phyloP scores from a whole-genome alignment of 345 rosid species.

The Capsella bursapastoris region DNA sequence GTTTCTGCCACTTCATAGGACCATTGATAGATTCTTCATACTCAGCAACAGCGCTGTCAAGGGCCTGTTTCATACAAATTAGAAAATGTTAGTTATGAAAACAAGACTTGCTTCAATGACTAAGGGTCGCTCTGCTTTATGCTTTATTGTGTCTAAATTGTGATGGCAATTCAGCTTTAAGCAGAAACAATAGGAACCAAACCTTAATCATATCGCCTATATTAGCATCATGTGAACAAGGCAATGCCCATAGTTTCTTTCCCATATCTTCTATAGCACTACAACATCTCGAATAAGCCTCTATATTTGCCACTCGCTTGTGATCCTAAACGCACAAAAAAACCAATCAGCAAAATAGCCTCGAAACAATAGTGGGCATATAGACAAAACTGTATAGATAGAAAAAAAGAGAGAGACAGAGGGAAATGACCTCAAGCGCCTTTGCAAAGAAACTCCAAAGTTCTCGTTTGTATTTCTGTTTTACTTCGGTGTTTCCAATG shows the following conservation, averaged over 20 bases:
- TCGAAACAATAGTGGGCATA: slow-evolving; percentile 1
- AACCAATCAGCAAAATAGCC: slow-evolving; percentile 3
- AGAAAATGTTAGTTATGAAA: slow-evolving; percentile 16
- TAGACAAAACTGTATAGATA: slow-evolving; percentile 8
- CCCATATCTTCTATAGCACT: slow-evolving; percentile 54
- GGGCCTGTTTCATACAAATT: slow-evolving; percentile 48
- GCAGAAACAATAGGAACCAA: background rate
- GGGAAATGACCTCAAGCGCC: slow-evolving; percentile 46
- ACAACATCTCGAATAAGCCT: slow-evolving; percentile 52
- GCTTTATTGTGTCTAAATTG: slow-evolving; percentile 5
- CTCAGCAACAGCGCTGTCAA: slow-evolving; percentile 49
- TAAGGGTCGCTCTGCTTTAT: slow-evolving; percentile 12
- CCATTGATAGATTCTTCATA: slow-evolving; percentile 53
- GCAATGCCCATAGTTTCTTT: slow-evolving; percentile 49
- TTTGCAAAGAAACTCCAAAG: slow-evolving; percentile 49
- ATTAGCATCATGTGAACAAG: slow-evolving; percentile 45
- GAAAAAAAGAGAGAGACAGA: background rate
- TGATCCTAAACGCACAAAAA: slow-evolving; percentile 34
- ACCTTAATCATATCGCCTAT: slow-evolving; percentile 45
- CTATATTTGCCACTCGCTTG: slow-evolving; percentile 46
- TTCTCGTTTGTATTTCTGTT: slow-evolving; percentile 45
- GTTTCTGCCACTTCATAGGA: slow-evolving; percentile 59
- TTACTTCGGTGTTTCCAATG: slow-evolving; percentile 45
- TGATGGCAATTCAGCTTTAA: slow-evolving; percentile 1
- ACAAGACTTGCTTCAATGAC: slow-evolving; percentile 23